Evolutionary conservation across 495 filamentous ascomycete genomes (phyloP).

Genomic region (Aspergillus ellipticus): DNA sequence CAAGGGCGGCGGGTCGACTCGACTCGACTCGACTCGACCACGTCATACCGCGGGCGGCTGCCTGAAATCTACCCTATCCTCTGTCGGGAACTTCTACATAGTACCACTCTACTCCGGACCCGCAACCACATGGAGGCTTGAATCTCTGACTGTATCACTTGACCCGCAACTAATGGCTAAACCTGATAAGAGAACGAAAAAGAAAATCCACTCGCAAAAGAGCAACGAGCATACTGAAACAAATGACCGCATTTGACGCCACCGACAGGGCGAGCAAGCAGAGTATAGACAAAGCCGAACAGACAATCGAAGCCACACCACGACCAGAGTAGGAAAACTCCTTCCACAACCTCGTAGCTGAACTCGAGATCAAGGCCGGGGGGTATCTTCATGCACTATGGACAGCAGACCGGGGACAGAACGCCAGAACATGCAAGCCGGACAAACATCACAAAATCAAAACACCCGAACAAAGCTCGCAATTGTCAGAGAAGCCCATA

Average conservation of each 20-base stretch:
- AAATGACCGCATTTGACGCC: constrained; percentile 1
- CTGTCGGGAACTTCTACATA: too few relatives aligned
- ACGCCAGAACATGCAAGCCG: constrained; percentile 36
- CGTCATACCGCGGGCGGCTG: constrained; percentile 1
- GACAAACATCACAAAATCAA: constrained; percentile 16
- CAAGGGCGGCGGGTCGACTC: constrained; percentile 1
- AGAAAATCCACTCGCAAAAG: background rate
- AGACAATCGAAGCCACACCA: constrained; percentile 24
- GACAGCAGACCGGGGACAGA: constrained; percentile 21
- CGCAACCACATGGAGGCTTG: too few relatives aligned
- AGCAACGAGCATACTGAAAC: background rate
- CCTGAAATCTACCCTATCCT: too few relatives aligned
- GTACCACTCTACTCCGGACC: too few relatives aligned
- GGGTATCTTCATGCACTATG: constrained; percentile 41
- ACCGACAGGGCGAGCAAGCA: background rate
- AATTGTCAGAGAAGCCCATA: constrained; percentile 19
- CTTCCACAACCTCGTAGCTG: constrained; percentile 35
- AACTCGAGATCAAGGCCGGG: constrained; percentile 39
- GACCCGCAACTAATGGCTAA: constrained; percentile 2
- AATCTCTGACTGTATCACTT: constrained; percentile 2
- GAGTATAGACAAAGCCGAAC: constrained; percentile 12
- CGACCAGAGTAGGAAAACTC: constrained; percentile 24
- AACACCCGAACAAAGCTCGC: constrained; percentile 22
- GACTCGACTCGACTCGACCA: too few relatives aligned
- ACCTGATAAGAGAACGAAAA: background rate